phyloP scores from a whole-genome alignment of 345 rosid genomes.

The Brassica nigra region DNA sequence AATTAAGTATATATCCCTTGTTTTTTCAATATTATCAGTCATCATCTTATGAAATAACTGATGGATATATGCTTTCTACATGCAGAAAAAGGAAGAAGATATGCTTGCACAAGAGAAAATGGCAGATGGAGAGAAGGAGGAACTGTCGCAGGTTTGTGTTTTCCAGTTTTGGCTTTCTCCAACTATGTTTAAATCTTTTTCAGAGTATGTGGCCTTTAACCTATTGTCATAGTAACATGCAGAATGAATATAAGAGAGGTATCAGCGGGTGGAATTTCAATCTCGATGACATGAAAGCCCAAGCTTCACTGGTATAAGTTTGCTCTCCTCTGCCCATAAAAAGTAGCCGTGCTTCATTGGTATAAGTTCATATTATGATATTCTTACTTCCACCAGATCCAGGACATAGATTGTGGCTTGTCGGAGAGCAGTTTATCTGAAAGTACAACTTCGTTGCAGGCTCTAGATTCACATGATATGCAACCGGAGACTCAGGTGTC shows the following conservation, averaged over 20 bases:
- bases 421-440: constrained; percentile 55
- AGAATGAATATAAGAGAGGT: constrained; percentile 98
- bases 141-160: constrained; percentile 81
- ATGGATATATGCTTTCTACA: constrained; percentile 36
- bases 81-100: constrained; percentile 92
- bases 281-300: constrained; percentile 97
- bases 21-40: neutral
- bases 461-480: constrained; percentile 56
- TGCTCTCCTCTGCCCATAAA: constrained; percentile 16
- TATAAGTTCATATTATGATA: neutral
- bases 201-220: constrained; percentile 32
- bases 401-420: constrained; percentile 64
- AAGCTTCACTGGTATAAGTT: constrained; percentile 84
- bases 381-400: constrained; percentile 66
- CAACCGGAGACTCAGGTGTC: constrained; percentile 45
- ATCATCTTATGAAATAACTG: constrained; percentile 18
- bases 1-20: constrained; percentile 7
- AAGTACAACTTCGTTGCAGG: constrained; percentile 54
- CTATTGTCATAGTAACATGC: constrained; percentile 42
- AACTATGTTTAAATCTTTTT: constrained; percentile 3
- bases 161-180: constrained; percentile 19
- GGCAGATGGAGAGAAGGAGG: constrained; percentile 94
- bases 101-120: constrained; percentile 99
- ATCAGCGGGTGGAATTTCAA: constrained; percentile 98
- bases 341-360: constrained; percentile 16